phyloP scores from a whole-genome alignment of 495 filamentous ascomycete species.

The Penicillium atrosanguineum region DNA sequence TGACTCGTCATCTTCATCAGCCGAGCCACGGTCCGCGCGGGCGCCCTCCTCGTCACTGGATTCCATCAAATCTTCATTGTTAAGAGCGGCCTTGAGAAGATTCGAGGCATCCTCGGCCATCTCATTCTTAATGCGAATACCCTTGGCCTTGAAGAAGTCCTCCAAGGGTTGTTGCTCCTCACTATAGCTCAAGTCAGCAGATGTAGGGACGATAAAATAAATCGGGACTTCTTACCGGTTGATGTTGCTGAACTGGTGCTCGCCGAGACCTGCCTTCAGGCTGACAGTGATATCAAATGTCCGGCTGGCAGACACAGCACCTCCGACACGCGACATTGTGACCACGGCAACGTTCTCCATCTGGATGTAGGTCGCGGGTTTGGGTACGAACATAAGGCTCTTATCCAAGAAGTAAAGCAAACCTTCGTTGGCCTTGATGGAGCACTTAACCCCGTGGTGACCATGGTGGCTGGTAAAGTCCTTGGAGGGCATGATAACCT shows the following conservation, averaged over 20 bases:
- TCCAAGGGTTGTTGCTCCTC: slow-evolving; percentile 96
- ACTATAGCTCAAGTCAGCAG: slow-evolving; percentile 30
- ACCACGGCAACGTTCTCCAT: slow-evolving; percentile 86
- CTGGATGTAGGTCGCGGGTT: slow-evolving; percentile 93
- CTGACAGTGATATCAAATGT: slow-evolving; percentile 96
- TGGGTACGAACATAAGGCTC: slow-evolving; percentile 98
- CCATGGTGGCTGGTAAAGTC: slow-evolving; percentile 91
- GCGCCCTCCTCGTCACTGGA: slow-evolving; percentile 79
- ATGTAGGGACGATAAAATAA: neutral
- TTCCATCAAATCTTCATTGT: slow-evolving; percentile 71
- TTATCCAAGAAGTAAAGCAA: slow-evolving; percentile 97
- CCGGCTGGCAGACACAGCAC: slow-evolving; percentile 86
- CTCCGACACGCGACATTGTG: slow-evolving; percentile 93
- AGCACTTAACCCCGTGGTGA: slow-evolving; percentile 96
- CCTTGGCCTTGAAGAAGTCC: slow-evolving; percentile 92
- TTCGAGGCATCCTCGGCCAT: slow-evolving; percentile 60
- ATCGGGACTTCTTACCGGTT: slow-evolving; percentile 63
- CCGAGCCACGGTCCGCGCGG: slow-evolving; percentile 77
- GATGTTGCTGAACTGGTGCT: slow-evolving; percentile 98
- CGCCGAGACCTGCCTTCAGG: slow-evolving; percentile 71
- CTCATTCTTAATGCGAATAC: slow-evolving; percentile 94
- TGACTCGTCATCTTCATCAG: slow-evolving; percentile 93
- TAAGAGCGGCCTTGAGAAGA: slow-evolving; percentile 60
- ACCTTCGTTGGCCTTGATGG: slow-evolving; percentile 97
- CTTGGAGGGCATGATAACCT: slow-evolving; percentile 87